Evolutionary conservation across 2,329 filamentous ascomycete species (phyloP).

Genomic region (Anisogramma anomala): DNA sequence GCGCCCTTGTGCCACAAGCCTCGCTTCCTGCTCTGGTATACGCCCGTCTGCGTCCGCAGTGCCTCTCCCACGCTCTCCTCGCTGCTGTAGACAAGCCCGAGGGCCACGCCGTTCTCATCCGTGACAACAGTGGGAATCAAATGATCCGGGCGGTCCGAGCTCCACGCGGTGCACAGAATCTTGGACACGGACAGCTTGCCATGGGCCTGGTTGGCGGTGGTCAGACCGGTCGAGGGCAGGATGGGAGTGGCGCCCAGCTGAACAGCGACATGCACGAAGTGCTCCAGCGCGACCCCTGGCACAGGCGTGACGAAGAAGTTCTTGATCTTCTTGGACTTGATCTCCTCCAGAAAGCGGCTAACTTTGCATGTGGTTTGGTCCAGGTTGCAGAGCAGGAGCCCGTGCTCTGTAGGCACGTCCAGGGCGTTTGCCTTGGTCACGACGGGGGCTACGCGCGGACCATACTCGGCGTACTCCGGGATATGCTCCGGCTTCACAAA

Average conservation of each 20-base stretch:
- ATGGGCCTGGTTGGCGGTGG: slow-evolving; percentile 51
- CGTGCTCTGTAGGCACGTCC: slow-evolving; percentile 29
- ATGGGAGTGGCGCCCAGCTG: slow-evolving; percentile 56
- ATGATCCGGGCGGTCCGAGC: slow-evolving; percentile 70
- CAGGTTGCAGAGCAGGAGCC: slow-evolving; percentile 42
- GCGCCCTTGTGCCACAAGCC: slow-evolving; percentile 96
- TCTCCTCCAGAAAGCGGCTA: slow-evolving; percentile 32
- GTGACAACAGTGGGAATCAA: slow-evolving; percentile 84
- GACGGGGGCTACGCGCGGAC: slow-evolving; percentile 42
- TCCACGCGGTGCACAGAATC: slow-evolving; percentile 63
- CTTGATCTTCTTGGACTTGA: slow-evolving; percentile 34
- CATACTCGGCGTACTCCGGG: slow-evolving; percentile 42
- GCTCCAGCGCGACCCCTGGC: slow-evolving; percentile 31
- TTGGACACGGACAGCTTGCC: slow-evolving; percentile 54
- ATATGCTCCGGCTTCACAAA: slow-evolving; percentile 68
- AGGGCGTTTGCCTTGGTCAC: slow-evolving; percentile 26
- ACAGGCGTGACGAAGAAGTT: slow-evolving; percentile 40
- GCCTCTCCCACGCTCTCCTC: slow-evolving; percentile 82
- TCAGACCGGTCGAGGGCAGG: slow-evolving; percentile 58
- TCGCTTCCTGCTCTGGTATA: slow-evolving; percentile 92
- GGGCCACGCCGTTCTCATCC: slow-evolving; percentile 70
- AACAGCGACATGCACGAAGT: slow-evolving; percentile 36
- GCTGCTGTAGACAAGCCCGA: slow-evolving; percentile 91
- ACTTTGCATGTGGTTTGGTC: slow-evolving; percentile 32
- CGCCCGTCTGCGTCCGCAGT: slow-evolving; percentile 62